phyloP scores from a whole-genome alignment of 352 stramenopile genomes.

The Halophytophthora batemanensis region DNA sequence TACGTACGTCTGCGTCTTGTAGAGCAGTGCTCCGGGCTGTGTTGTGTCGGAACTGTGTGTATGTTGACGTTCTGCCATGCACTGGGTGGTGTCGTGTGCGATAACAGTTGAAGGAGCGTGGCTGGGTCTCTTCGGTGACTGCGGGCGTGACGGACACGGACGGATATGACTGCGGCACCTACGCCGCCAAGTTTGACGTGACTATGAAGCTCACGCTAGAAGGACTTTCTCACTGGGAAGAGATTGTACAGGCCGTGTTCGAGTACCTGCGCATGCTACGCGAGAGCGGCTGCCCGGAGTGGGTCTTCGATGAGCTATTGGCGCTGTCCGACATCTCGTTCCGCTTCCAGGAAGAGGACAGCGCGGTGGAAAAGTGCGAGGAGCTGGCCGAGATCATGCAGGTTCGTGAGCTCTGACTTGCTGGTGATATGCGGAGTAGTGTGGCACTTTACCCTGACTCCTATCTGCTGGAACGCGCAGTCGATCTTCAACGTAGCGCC shows the following conservation, averaged over 20 bases:
- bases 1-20: conserved; percentile 36
- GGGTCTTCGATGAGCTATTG: conserved; percentile 74
- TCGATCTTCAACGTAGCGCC: conserved; percentile 53
- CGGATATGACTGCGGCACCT: conserved; percentile 67
- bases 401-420: conserved; percentile 16
- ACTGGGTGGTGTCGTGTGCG: neutral
- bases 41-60: conserved; percentile 3
- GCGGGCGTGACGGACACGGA: conserved; percentile 71
- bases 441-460: conserved; percentile 4
- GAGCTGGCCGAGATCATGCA: conserved; percentile 77
- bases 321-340: conserved; percentile 70
- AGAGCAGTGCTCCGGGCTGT: neutral
- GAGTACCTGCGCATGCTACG: conserved; percentile 66
- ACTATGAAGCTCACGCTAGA: conserved; percentile 72
- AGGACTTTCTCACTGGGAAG: conserved; percentile 56
- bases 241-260: conserved; percentile 60
- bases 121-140: conserved; percentile 75
- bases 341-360: conserved; percentile 70
- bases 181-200: conserved; percentile 63
- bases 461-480: conserved; percentile 15
- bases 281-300: conserved; percentile 46
- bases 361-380: conserved; percentile 63
- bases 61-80: conserved; percentile 6
- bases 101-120: conserved; percentile 62
- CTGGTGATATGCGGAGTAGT: neutral